These are phyloP conservation scores for Pyrenophora seminiperda DNA, from an alignment of 2,329 filamentous ascomycete species.

Conservation along the genomic window DNA sequence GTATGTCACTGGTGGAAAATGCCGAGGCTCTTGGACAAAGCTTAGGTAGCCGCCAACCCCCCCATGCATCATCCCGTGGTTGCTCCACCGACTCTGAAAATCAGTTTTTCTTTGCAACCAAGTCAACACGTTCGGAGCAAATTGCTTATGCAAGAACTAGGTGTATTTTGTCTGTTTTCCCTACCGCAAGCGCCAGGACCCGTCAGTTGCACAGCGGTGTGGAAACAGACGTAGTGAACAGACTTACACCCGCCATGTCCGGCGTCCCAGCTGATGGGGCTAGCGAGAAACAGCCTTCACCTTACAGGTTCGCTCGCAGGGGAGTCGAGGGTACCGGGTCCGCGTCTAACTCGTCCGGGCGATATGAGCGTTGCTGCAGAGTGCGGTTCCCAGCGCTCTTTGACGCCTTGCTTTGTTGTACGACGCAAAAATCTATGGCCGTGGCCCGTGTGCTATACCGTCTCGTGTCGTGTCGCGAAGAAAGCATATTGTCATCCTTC, in stretches of 20 bases:
- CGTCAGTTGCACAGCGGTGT: neutral
- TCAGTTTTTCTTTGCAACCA: neutral
- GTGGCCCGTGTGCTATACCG: constrained; percentile 7
- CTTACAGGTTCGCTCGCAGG: neutral
- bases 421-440: neutral
- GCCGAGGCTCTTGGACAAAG: constrained; percentile 39
- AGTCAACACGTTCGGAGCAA: constrained; percentile 16
- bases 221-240: neutral
- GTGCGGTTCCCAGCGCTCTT: constrained; percentile 6
- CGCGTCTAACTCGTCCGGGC: constrained; percentile 9
- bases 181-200: neutral
- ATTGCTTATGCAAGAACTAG: constrained; percentile 7
- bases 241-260: constrained; percentile 14
- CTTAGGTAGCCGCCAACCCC: constrained; percentile 30
- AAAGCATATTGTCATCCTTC: neutral
- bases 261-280: constrained; percentile 10
- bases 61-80: constrained; percentile 24
- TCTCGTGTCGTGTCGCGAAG: neutral
- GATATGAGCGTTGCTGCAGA: constrained; percentile 12
- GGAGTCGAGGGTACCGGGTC: neutral
- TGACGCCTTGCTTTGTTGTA: constrained; percentile 11
- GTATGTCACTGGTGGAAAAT: constrained; percentile 31
- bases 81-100: constrained; percentile 17
- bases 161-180: constrained; percentile 1
- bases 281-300: neutral